Evolutionary conservation across 495 filamentous ascomycete genomes (phyloP).

Genomic region (Podospora pseudopauciseta): DNA sequence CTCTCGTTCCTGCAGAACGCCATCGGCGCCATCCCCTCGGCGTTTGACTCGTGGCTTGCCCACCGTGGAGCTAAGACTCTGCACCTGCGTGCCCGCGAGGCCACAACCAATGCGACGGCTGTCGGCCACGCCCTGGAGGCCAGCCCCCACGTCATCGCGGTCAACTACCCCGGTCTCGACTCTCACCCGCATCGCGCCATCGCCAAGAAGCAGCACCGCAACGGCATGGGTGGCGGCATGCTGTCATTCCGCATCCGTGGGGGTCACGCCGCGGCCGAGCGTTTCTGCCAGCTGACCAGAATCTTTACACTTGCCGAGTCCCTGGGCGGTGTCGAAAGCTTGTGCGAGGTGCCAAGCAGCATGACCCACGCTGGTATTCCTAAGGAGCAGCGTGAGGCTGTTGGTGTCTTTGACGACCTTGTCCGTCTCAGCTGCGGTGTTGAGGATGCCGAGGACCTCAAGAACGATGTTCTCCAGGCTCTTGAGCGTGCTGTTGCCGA

Average conservation of each 20-base stretch:
- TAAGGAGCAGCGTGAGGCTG: conserved; percentile 78
- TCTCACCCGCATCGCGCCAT: conserved; percentile 84
- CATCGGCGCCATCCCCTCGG: conserved; percentile 87
- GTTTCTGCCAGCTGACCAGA: conserved; percentile 84
- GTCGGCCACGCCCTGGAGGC: conserved; percentile 73
- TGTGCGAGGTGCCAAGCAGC: conserved; percentile 84
- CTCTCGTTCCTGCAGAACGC: conserved; percentile 94
- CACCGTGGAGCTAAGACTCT: conserved; percentile 96
- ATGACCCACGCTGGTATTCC: conserved; percentile 99
- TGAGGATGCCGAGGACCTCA: conserved; percentile 85
- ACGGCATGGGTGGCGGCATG: conserved; percentile 97
- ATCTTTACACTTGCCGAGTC: conserved; percentile 94
- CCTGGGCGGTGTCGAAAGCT: conserved; percentile 85
- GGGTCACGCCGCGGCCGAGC: conserved; percentile 79
- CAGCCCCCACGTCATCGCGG: conserved; percentile 74
- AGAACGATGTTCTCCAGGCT: conserved; percentile 78
- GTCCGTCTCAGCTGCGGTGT: conserved; percentile 90
- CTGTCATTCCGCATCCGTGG: conserved; percentile 92
- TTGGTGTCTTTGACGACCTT: conserved; percentile 96
- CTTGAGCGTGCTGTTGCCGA: conserved; percentile 66
- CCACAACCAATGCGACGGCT: conserved; percentile 72
- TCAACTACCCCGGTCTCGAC: conserved; percentile 91
- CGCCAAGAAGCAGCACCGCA: conserved; percentile 83
- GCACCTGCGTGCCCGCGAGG: conserved; percentile 84
- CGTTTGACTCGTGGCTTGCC: conserved; percentile 99